phyloP scores from a whole-genome alignment of 345 rosid species.

The Adansonia digitata region DNA sequence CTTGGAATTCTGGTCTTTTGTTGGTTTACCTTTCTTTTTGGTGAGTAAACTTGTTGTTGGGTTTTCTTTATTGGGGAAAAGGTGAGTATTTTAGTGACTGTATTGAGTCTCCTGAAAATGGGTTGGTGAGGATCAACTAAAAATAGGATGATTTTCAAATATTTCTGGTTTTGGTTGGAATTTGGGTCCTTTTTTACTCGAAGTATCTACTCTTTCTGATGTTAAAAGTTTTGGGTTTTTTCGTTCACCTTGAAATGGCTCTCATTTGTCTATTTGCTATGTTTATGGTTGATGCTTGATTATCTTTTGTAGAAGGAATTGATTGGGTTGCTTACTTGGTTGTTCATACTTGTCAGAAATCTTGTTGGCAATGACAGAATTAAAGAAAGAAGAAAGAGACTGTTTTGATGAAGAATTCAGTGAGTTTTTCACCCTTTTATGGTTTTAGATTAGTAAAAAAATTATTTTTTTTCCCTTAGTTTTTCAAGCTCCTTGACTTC shows the following conservation, averaged over 20 bases:
- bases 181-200: neutral
- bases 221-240: neutral
- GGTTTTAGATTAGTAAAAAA: neutral
- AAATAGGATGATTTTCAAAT: neutral
- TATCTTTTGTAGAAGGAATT: constrained; percentile 3
- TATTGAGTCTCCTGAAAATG: neutral
- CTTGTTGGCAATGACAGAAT: neutral
- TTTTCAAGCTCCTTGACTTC: too few species aligned
- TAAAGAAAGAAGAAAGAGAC: neutral
- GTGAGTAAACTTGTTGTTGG: neutral
- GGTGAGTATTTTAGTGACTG: constrained; percentile 5
- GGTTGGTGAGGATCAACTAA: constrained; percentile 13
- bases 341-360: neutral
- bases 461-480: too few species aligned
- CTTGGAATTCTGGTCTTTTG: neutral
- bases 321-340: neutral
- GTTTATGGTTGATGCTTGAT: neutral
- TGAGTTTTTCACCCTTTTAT: neutral
- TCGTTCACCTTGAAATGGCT: constrained; percentile 9
- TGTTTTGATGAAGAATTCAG: neutral
- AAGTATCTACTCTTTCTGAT: neutral
- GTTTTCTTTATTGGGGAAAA: neutral
- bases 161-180: neutral
- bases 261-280: neutral
- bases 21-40: neutral